Percentiles rank a stretch among this genome's conserved stretches.
These are phyloP conservation scores for Trichoderma oligosporum DNA, from an alignment of 2,329 filamentous ascomycete species.

Conservation along the genomic window DNA sequence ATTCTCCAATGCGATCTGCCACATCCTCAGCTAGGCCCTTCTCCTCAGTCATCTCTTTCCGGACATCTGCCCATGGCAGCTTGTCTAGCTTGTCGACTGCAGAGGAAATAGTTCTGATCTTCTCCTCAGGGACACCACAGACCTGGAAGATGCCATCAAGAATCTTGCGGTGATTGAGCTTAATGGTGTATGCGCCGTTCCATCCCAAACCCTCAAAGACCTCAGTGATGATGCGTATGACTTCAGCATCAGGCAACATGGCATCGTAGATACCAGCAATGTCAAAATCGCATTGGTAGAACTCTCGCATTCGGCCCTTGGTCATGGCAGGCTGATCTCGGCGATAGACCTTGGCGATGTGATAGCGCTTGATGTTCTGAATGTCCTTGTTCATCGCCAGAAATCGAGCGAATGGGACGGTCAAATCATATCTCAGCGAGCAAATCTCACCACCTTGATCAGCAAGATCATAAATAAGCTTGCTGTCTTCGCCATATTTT, in stretches of 20 bases:
- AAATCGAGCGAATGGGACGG: conserved; percentile 87
- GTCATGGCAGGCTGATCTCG: conserved; percentile 61
- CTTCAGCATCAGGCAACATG: conserved; percentile 90
- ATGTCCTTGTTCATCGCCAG: conserved; percentile 85
- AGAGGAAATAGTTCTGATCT: conserved; percentile 84
- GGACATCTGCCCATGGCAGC: conserved; percentile 82
- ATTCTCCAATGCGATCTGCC: conserved; percentile 84
- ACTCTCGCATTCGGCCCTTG: conserved; percentile 90
- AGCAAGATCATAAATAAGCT: conserved; percentile 84
- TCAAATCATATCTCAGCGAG: conserved; percentile 81
- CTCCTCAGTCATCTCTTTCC: conserved; percentile 88
- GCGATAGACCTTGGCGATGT: conserved; percentile 80
- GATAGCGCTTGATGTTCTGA: conserved; percentile 85
- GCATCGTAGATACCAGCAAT: conserved; percentile 84
- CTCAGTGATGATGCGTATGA: conserved; percentile 78
- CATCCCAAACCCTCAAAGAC: conserved; percentile 79
- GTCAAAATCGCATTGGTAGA: conserved; percentile 97
- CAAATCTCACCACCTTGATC: conserved; percentile 76
- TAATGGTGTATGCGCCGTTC: conserved; percentile 75
- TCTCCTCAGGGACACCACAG: conserved; percentile 80
- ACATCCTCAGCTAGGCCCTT: conserved; percentile 75
- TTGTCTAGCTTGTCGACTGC: conserved; percentile 97
- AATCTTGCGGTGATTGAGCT: conserved; percentile 92
- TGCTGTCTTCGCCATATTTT: conserved; percentile 90
- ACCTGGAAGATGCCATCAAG: conserved; percentile 90